Percentiles rank a stretch among this genome's conserved stretches.
These are phyloP conservation scores for Exobasidium rhododendri DNA, from an alignment of 1,284 basidiomycete species.

Conservation along the genomic window DNA sequence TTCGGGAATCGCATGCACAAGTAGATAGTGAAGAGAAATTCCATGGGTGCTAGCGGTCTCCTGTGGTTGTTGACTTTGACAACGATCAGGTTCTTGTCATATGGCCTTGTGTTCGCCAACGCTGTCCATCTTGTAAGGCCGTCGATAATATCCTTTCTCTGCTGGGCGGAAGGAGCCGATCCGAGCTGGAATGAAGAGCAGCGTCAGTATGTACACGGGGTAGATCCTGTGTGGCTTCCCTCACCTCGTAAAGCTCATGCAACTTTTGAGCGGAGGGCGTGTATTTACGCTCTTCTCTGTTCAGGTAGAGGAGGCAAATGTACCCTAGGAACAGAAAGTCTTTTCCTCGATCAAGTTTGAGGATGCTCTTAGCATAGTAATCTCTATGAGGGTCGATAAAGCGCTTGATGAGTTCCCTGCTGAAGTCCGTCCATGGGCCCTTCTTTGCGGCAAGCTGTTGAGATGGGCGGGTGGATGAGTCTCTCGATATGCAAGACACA, in stretches of 20 bases:
- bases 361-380: slow-evolving; percentile 21
- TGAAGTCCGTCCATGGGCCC: slow-evolving; percentile 30
- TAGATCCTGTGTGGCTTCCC: not conserved
- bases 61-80: slow-evolving; percentile 11
- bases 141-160: not conserved
- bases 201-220: not conserved
- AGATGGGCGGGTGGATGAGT: not conserved
- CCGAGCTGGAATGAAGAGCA: too few species aligned
- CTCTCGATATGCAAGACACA: too few species aligned
- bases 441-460: slow-evolving; percentile 11
- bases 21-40: slow-evolving; percentile 31
- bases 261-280: not conserved
- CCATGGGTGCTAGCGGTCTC: slow-evolving; percentile 31
- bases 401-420: slow-evolving; percentile 33
- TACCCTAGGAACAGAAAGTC: slow-evolving; percentile 31
- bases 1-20: slow-evolving; percentile 27
- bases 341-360: slow-evolving; percentile 23
- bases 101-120: not conserved
- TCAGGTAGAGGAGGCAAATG: slow-evolving; percentile 26
- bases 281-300: slow-evolving; percentile 2
- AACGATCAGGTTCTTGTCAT: slow-evolving; percentile 12
- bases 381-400: too few species aligned
- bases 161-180: not conserved
- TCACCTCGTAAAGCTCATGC: not conserved
- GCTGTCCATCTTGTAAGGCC: not conserved